A percentile compares a stretch with the other conserved stretches of the same genome.
These are phyloP conservation scores for Lepidium didymum DNA, from an alignment of 345 rosid species.

Conservation along the genomic window DNA sequence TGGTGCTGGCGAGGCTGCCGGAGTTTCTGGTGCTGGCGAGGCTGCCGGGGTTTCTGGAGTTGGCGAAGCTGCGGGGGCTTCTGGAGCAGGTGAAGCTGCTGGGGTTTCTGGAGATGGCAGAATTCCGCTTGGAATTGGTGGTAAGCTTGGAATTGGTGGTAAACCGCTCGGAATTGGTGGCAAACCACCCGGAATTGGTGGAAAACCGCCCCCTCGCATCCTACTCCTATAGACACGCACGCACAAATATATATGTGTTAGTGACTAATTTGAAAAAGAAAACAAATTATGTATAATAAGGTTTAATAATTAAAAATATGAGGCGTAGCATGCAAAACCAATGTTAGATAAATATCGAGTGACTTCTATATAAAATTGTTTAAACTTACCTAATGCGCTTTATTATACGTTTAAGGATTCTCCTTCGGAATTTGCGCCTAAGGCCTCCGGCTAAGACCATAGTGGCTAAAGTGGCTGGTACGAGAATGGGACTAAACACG, in stretches of 20 bases:
- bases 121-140: too few relatives aligned
- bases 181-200: too few relatives aligned
- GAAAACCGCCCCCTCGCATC: too few relatives aligned
- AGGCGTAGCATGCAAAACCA: background rate
- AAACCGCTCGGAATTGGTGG: too few relatives aligned
- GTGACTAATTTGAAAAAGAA: background rate
- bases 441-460: slow-evolving; percentile 49
- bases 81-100: too few relatives aligned
- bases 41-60: too few relatives aligned
- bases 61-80: too few relatives aligned
- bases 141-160: too few relatives aligned
- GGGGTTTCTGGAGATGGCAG: too few relatives aligned
- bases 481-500: slow-evolving; percentile 77
- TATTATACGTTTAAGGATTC: slow-evolving; percentile 48
- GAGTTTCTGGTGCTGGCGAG: too few relatives aligned
- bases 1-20: too few relatives aligned
- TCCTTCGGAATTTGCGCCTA: slow-evolving; percentile 43
- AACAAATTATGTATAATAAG: background rate
- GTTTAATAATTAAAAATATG: background rate
- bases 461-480: slow-evolving; percentile 56
- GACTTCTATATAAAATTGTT: background rate
- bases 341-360: background rate
- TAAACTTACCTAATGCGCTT: slow-evolving; percentile 55
- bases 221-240: too few relatives aligned
- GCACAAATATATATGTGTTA: background rate